Conservation (phyloP, 2,329 filamentous ascomycete genomes). For the Aspergillus sp. region DNA sequence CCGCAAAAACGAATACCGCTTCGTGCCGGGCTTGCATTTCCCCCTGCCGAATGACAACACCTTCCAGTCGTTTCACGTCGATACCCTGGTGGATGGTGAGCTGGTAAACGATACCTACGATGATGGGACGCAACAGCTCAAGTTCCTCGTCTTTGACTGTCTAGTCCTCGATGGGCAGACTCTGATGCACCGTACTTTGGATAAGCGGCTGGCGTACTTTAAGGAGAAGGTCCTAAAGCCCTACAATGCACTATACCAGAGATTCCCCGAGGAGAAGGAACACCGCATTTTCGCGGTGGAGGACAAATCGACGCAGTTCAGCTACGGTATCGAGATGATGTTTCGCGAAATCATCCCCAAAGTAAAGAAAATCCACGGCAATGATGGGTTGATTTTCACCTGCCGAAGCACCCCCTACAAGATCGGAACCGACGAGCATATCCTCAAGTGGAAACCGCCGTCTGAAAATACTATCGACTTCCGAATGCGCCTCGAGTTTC, state of each 20-base stretch:
- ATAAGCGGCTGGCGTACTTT: slow-evolving; percentile 86
- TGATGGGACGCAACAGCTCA: slow-evolving; percentile 64
- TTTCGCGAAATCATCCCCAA: slow-evolving; percentile 79
- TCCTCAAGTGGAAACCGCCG: slow-evolving; percentile 96
- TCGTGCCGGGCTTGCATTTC: slow-evolving; percentile 73
- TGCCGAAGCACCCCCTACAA: slow-evolving; percentile 82
- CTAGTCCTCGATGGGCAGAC: slow-evolving; percentile 73
- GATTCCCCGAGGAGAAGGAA: slow-evolving; percentile 65
- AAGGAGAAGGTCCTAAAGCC: slow-evolving; percentile 72
- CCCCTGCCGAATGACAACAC: slow-evolving; percentile 63
- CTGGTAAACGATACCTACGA: slow-evolving; percentile 77
- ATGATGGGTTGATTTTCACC: slow-evolving; percentile 97
- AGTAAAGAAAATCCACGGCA: slow-evolving; percentile 71
- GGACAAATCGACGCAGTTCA: slow-evolving; percentile 84
- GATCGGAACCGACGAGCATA: slow-evolving; percentile 86
- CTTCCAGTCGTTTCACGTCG: slow-evolving; percentile 63
- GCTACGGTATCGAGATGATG: slow-evolving; percentile 88
- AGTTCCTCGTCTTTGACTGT: slow-evolving; percentile 91
- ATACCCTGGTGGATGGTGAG: slow-evolving; percentile 88
- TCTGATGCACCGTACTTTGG: slow-evolving; percentile 72
- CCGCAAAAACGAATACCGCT: slow-evolving; percentile 97
- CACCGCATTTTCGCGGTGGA: slow-evolving; percentile 76
- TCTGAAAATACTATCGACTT: slow-evolving; percentile 96
- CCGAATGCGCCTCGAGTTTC: slow-evolving; percentile 72
- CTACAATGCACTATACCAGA: slow-evolving; percentile 68